Evolutionary conservation across 768 basidiomycete genomes (phyloP).

Genomic region (Xerocomus brunneocitrinus): DNA sequence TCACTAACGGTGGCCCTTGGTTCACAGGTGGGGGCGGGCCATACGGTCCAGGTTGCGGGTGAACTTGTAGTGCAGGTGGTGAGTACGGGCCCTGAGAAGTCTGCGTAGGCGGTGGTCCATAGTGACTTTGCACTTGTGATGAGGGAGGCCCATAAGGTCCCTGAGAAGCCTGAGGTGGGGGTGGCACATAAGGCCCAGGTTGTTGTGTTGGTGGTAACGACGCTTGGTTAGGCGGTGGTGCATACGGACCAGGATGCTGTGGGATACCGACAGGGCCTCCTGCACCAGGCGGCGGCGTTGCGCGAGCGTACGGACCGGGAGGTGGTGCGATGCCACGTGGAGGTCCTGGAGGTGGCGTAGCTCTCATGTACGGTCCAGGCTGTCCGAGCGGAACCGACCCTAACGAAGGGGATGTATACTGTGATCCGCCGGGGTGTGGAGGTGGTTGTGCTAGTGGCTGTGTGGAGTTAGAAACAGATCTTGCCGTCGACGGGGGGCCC

Average conservation of each 20-base stretch:
- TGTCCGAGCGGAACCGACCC: slow-evolving; percentile 28
- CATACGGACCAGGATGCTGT: slow-evolving; percentile 29
- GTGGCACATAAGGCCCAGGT: slow-evolving; percentile 23
- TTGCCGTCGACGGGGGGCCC: slow-evolving; percentile 33
- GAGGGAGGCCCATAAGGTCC: slow-evolving; percentile 30
- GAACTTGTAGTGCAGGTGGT: slow-evolving; percentile 12
- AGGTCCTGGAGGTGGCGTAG: slow-evolving; percentile 41
- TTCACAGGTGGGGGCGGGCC: slow-evolving; percentile 28
- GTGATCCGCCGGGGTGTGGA: slow-evolving; percentile 31
- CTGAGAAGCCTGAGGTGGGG: slow-evolving; percentile 23
- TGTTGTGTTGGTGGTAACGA: slow-evolving; percentile 16
- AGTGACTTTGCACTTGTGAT: slow-evolving; percentile 14
- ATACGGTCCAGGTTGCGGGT: slow-evolving; percentile 18
- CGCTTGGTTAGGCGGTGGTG: slow-evolving; percentile 16
- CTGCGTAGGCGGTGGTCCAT: slow-evolving; percentile 16
- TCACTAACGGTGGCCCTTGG: slow-evolving; percentile 28
- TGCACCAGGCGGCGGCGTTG: slow-evolving; percentile 39
- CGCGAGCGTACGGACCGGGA: slow-evolving; percentile 33
- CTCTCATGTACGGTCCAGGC: slow-evolving; percentile 35
- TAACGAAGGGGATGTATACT: slow-evolving; percentile 28
- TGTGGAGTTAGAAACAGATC: slow-evolving; percentile 24
- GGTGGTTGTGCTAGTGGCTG: slow-evolving; percentile 40
- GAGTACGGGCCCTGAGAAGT: slow-evolving; percentile 26
- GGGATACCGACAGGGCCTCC: slow-evolving; percentile 22
- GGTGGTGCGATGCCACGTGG: slow-evolving; percentile 29